Evolutionary conservation across 2,329 filamentous ascomycete genomes (phyloP), one percentile per base, ranked within the genome.

Genomic region (Arthrobotrys sinensis): DNA sequence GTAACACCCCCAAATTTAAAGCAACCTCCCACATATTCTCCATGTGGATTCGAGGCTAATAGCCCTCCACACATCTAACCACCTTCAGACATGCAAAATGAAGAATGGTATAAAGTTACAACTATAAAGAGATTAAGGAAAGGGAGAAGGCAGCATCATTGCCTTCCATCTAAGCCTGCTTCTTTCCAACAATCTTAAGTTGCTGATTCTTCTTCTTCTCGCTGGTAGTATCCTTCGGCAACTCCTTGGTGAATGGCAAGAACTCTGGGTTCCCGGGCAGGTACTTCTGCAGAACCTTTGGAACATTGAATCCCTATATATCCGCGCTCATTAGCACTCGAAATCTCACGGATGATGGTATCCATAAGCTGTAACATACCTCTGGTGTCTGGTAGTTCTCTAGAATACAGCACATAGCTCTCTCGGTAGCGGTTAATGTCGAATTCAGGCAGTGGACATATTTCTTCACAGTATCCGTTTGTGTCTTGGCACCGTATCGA

Each of bases 321-420:
- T 38, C 10, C 12, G 40, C 46, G 65, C 84, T 72, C 84, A 81
- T 36, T 28, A 36, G 21, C 28, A 16, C 24, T 1, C 28, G n/a
- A 32, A 34, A 34, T 53, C 6, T 34, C 40, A 45, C 40, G 5
- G n/a, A 28, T 2, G 2, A 28, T 28, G 24, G 4, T 28, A 28
- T 28, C 24, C 24, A 28, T 28, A 28, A 28, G 2, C 4, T 2
- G 11, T 45, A 82, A 84, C 89, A 85, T 85, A 91, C 91, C 81
- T 95, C 92, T 83, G 94, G 91, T 0, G 91, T 96, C 87, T 99
- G 96, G 85, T 95, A 98, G 86, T 98, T 99, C 86, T 99, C 96
- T 45, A 99, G 89, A 50, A 99, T 88, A 84, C 95, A 97, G 88
- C 96, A 98, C 62, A 98, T 88, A 0, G 95, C 93, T 83, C 95